A percentile compares a stretch with the other conserved stretches of the same genome.
Conservation (phyloP, 1,284 basidiomycete species). For the Moniliophthora roreri region DNA sequence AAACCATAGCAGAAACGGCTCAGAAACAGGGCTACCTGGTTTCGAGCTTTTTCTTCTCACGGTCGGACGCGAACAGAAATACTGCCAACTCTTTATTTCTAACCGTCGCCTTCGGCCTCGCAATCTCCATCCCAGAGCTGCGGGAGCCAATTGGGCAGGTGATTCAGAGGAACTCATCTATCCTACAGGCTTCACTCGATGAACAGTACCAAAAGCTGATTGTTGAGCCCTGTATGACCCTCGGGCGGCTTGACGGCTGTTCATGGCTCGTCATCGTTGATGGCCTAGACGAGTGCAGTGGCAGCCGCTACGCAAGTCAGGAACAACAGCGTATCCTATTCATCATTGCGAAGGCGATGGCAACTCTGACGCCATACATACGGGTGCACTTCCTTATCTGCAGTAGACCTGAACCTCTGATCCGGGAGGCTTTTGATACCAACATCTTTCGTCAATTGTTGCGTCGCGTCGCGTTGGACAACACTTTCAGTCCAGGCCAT, state of each 20-base stretch:
- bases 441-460: not conserved
- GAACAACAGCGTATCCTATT: constrained; percentile 1
- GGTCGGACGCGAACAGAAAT: constrained; percentile 3
- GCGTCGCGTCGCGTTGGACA: not conserved
- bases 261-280: constrained; percentile 2
- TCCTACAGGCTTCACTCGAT: constrained; percentile 3
- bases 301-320: no score
- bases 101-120: constrained; percentile 5
- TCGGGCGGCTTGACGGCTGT: no score
- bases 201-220: constrained; percentile 4
- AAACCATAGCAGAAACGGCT: constrained; percentile 15
- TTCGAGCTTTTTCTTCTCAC: constrained; percentile 19
- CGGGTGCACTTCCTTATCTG: constrained; percentile 26
- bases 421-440: constrained; percentile 17
- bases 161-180: not conserved
- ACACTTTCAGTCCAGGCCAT: not conserved
- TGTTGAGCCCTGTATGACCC: not conserved
- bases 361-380: not conserved
- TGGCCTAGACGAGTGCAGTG: constrained; percentile 3
- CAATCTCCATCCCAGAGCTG: not conserved
- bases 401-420: constrained; percentile 24
- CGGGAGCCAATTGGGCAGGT: not conserved
- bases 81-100: not conserved
- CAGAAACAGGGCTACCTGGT: constrained; percentile 5
- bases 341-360: not conserved